A percentile compares a stretch with the other conserved stretches of the same genome.
Conservation (phyloP, 805 yeast genomes). For the Teunomyces tritomae region DNA sequence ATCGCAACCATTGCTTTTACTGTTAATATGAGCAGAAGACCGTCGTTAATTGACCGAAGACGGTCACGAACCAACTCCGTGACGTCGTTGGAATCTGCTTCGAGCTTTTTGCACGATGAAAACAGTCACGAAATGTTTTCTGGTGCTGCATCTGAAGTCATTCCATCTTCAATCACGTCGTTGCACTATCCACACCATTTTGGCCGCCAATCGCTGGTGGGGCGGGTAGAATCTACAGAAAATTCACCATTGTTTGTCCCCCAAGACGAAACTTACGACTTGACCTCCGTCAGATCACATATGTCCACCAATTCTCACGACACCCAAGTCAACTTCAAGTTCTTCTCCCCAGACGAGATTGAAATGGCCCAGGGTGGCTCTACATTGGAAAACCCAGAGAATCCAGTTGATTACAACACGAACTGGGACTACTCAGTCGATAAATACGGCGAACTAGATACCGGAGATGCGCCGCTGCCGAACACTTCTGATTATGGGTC, state of each 20-base stretch:
- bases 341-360: constrained; percentile 80
- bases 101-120: constrained; percentile 43
- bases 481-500: constrained; percentile 25
- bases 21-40: not conserved
- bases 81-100: constrained; percentile 28
- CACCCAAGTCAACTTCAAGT: constrained; percentile 55
- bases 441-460: constrained; percentile 28
- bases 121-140: constrained; percentile 70
- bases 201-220: constrained; percentile 9
- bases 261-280: constrained; percentile 25
- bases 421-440: constrained; percentile 69
- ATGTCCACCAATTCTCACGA: constrained; percentile 37
- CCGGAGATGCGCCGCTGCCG: constrained; percentile 6
- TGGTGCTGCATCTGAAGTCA: constrained; percentile 72
- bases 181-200: constrained; percentile 69
- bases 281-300: constrained; percentile 33
- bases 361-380: constrained; percentile 88
- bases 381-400: constrained; percentile 56
- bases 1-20: not conserved
- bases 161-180: constrained; percentile 75
- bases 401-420: constrained; percentile 68
- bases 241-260: constrained; percentile 34
- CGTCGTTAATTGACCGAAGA: constrained; percentile 16
- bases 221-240: constrained; percentile 19
- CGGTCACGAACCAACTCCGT: constrained; percentile 33